Evolutionary conservation across 2,329 filamentous ascomycete genomes (phyloP), one percentile per base, ranked within the genome.

Genomic region (Ophiostoma sp.): DNA sequence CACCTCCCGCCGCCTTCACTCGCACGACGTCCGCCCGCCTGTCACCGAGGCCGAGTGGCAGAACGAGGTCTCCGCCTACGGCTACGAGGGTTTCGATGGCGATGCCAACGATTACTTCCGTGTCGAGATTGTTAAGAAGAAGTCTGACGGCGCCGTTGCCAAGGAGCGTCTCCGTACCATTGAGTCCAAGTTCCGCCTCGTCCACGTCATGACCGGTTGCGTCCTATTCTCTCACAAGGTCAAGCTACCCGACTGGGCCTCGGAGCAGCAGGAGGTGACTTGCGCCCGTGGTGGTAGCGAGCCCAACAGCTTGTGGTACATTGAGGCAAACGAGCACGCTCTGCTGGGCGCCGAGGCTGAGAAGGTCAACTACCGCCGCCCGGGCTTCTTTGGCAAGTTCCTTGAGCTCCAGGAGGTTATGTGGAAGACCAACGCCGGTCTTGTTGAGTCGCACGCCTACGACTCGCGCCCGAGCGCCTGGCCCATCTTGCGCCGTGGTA

Each of bases 261-360:
- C 92, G 70, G 96, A 98, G 82, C 96, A 99, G 82, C 96, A 99
- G 82, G 96, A 99, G 83, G 96, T 99, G n/a, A 98, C 95, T 25
- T 99, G 96, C 80, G 96, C 96, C 8, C 92, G 91, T 78, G 92
- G 93, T 66, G 96, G 94, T 78, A 97, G 94, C 75, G 85, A 98
- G 50, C 96, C 96, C 72, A 99, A 99, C 88, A 97, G 94, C 79
- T 84, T 99, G 77, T 99, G 96, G 96, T 98, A 98, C 79, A 86
- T 99, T 75, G 96, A 99, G 83, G 89, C 90, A 77, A 99, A 99
- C 81, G 87, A 91, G 75, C 96, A 98, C 79, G 93, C 94, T 12
- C 85, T 89, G 79, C 88, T 98, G 71, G 89, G 89, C 28, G 86
- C 87, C 1, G 87, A 91, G 76, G 91, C 93, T 17, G 96, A 98